Base-by-base conservation (phyloP, 345 rosid species). In the Barbarea vulgaris region DNA sequence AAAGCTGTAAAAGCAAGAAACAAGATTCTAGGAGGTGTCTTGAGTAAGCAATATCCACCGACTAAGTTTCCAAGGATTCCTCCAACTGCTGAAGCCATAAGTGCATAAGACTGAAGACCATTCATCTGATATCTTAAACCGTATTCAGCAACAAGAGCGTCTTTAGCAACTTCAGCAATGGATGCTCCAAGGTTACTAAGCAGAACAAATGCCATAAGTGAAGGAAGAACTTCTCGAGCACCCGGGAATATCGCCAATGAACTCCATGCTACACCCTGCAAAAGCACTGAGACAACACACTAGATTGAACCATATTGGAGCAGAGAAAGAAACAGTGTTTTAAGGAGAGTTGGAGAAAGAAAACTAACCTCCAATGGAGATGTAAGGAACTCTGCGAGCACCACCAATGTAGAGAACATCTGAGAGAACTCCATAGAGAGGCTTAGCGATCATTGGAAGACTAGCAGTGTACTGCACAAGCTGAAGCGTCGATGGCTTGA, bases 391-490 rank as follows among this genome's bases (percentile, higher is more conserved):
- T 54, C 59, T 54, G 9, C 36, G 59, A 67, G 84, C 88, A 75
- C 86, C 84, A n/a, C 82, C 84, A 41, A 88, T 83, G 28, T 74
- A 83, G 22, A 89, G 14, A 67, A 87, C 90, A 88, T 91, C 97
- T 13, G 96, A 89, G 18, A 91, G 83, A 53, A 89, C 72, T 27
- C 93, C 96, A 75, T 84, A 87, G 21, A 91, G 79, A 65, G 96
- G 97, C 76, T 91, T 91, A 64, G 90, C 93, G 14, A 85, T 90
- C 93, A 88, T 89, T 31, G 97, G 97, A 52, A 91, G 83, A 73
- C 82, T 84, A 46, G 84, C 91, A 81, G 81, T 71, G 70, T 85
- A 66, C 79, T 88, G 96, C 37, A 91, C 86, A 36, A 91, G 88
- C 89, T 91, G 97, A 84, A 91, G 77, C 9, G 83, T 73, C 5